Percentiles rank a stretch among this genome's conserved stretches.
These are phyloP conservation scores for Metarhizium rileyi DNA, from an alignment of 2,329 filamentous ascomycete genomes.

Conservation along the genomic window DNA sequence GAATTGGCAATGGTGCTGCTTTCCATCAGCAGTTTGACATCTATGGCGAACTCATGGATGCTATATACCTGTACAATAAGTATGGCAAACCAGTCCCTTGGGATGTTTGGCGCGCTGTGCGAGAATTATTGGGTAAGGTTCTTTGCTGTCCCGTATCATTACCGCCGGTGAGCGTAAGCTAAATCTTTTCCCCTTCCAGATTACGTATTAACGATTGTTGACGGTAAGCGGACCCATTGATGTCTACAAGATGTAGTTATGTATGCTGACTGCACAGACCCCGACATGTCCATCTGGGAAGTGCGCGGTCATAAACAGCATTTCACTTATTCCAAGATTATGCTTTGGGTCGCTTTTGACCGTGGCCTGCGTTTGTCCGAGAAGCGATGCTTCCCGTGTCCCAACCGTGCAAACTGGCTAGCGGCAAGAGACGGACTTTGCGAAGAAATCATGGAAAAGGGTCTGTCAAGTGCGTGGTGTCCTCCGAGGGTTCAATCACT, in stretches of 20 bases:
- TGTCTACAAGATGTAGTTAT: background rate
- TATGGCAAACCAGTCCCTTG: slow-evolving; percentile 68
- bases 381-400: slow-evolving; percentile 67
- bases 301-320: slow-evolving; percentile 66
- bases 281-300: slow-evolving; percentile 80
- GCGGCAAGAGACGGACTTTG: slow-evolving; percentile 57
- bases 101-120: slow-evolving; percentile 64
- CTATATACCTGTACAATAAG: slow-evolving; percentile 70
- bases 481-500: background rate
- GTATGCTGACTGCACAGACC: slow-evolving; percentile 28
- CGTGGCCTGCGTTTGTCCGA: slow-evolving; percentile 63
- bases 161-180: background rate
- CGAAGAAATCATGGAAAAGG: slow-evolving; percentile 68
- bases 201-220: slow-evolving; percentile 58
- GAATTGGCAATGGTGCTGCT: slow-evolving; percentile 68
- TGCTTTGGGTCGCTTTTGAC: slow-evolving; percentile 76
- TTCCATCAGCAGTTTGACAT: slow-evolving; percentile 72
- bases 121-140: slow-evolving; percentile 49
- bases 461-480: slow-evolving; percentile 16
- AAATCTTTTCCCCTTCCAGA: slow-evolving; percentile 33
- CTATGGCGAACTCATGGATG: slow-evolving; percentile 70
- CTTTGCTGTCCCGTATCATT: background rate
- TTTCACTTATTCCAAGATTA: slow-evolving; percentile 73
- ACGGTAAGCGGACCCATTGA: slow-evolving; percentile 28
- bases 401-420: slow-evolving; percentile 57